Base-by-base conservation (phyloP, 495 filamentous ascomycete species). In the Neurospora sp. region DNA sequence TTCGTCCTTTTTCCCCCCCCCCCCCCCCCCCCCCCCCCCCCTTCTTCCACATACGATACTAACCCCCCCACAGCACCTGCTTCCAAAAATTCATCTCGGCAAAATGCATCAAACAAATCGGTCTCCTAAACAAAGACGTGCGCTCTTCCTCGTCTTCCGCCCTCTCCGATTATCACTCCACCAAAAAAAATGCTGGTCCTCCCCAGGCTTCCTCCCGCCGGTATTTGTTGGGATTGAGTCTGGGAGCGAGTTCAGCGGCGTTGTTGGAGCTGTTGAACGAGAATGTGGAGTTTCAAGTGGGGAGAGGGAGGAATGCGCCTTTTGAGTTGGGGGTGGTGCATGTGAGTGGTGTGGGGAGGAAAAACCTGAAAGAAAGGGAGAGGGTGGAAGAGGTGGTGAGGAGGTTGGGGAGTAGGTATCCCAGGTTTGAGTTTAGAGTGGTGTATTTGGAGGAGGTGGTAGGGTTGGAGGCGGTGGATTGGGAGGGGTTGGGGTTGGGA, bases 31-130 rank as follows among this genome's bases (percentile, higher is more conserved):
- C n/a, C 27, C 27, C 27, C 2, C 12, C 53, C 22, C 1, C 22
- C 9, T 48, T 20, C 10, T 61, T 35, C 31, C 35, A 37, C 20
- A 22, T 22, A 22, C 35, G 35, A 37, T 37, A 37, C 22, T 14
- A 42, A 42, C 40, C 40, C 17, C 73, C 44, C 39, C 8, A 31
- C 27, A 31, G 27, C 27, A 31, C 87, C 44, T 98, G 95, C 81
- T 97, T 96, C 81, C 78, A 85, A 69, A 86, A 86, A 76, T 97
- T 94, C 80, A 85, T 94, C 70, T 81, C 85, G 38, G 89, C 87
- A 70, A 98, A 98, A 78, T 87, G 89, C 74, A 81, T 92, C 74
- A 93, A 93, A 76, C 92, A 93, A 48, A 91, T 95, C 84, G 91
- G 92, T 77, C 75, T 80, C 38, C 79, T 85, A 6, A 81, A 80